phyloP scores from a whole-genome alignment of 768 basidiomycete genomes.

The Porphyrellus cyaneotinctus region DNA sequence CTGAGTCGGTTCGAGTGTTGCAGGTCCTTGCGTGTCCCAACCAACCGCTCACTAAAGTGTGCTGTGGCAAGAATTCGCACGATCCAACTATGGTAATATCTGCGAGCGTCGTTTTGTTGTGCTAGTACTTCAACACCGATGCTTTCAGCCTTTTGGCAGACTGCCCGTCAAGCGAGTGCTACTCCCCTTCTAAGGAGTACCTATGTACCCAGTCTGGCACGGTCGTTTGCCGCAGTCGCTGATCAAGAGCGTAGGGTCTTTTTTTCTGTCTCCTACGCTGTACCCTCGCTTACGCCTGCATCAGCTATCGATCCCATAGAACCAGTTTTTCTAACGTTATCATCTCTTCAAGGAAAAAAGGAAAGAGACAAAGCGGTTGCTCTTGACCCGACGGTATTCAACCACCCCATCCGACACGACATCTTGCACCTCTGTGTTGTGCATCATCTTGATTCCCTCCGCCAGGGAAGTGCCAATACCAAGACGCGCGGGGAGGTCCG shows the following conservation, averaged over 20 bases:
- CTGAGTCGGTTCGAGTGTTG: constrained; percentile 30
- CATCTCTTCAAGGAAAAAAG: constrained; percentile 47
- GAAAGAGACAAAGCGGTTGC: constrained; percentile 48
- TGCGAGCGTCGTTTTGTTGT: not conserved
- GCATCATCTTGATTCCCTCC: constrained; percentile 80
- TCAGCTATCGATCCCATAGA: constrained; percentile 37
- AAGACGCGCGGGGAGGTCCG: constrained; percentile 89
- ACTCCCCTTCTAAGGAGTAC: not conserved
- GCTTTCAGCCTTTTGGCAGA: constrained; percentile 17
- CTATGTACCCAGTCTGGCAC: not conserved
- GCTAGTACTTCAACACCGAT: constrained; percentile 3
- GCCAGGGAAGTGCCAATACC: constrained; percentile 90
- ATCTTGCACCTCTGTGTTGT: constrained; percentile 90
- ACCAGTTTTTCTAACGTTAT: constrained; percentile 61
- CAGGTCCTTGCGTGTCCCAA: constrained; percentile 9
- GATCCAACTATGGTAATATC: constrained; percentile 18
- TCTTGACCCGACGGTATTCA: constrained; percentile 80
- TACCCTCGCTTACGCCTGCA: constrained; percentile 4
- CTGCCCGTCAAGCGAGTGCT: constrained; percentile 12
- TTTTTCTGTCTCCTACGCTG: constrained; percentile 4
- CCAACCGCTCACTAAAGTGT: not conserved
- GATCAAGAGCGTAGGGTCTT: constrained; percentile 14
- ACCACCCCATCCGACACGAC: constrained; percentile 84
- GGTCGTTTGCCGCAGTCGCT: constrained; percentile 5
- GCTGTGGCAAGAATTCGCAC: constrained; percentile 22